Evolutionary conservation across 306 rosid species (phyloP).

Genomic region (Rosa lucieae): DNA sequence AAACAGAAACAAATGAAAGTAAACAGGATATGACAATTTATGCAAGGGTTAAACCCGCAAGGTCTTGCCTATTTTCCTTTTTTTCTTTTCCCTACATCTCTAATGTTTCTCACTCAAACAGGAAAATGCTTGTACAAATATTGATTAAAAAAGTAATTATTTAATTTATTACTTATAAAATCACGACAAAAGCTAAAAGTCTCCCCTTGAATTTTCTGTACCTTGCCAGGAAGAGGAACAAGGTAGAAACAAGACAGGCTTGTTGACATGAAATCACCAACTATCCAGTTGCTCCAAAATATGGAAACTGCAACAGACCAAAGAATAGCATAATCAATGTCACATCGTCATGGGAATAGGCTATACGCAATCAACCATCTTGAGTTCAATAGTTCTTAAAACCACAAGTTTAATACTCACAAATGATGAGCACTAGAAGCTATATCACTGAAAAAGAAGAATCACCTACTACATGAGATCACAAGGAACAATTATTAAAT

Average conservation of each 20-base stretch:
- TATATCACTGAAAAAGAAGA: background rate
- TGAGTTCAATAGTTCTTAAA: background rate
- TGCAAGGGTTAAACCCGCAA: background rate
- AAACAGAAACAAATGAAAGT: background rate
- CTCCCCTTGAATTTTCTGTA: slow-evolving; percentile 8
- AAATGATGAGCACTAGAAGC: background rate
- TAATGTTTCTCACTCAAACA: background rate
- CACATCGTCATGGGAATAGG: background rate
- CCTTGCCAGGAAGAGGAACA: background rate
- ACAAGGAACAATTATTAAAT: background rate
- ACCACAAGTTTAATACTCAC: slow-evolving; percentile 2
- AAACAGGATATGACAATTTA: background rate
- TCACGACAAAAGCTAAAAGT: background rate
- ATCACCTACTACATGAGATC: background rate
- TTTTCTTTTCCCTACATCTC: background rate
- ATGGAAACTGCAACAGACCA: slow-evolving; percentile 1
- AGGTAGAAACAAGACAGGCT: background rate
- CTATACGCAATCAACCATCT: background rate
- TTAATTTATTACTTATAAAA: background rate
- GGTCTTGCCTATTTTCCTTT: background rate
- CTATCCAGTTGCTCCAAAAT: background rate
- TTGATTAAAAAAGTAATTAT: background rate
- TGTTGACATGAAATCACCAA: background rate
- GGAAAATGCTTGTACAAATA: background rate
- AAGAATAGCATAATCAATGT: background rate